phyloP scores from a whole-genome alignment of 176 grass and related monocot genomes.

The Oryza rufipogon region DNA sequence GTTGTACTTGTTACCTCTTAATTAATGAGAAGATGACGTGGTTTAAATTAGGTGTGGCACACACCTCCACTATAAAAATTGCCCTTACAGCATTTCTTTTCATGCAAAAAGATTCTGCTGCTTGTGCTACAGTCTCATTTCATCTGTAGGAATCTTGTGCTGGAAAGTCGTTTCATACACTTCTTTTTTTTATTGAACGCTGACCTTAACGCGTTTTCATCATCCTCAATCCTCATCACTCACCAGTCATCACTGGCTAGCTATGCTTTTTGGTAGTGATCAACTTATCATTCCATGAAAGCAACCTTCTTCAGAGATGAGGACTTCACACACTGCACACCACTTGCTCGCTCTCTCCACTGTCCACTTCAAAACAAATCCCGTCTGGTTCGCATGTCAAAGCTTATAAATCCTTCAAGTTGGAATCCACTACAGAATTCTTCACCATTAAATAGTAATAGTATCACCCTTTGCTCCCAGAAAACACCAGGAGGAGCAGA shows the following conservation, averaged over 20 bases:
- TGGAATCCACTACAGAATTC: neutral
- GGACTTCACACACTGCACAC: neutral
- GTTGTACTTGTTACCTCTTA: too few species aligned
- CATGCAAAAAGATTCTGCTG: neutral
- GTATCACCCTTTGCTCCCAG: neutral
- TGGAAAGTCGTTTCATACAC: neutral
- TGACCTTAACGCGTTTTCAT: constrained; percentile 31
- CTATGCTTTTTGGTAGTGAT: constrained; percentile 8
- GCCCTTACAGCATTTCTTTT: neutral
- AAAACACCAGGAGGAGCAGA: constrained; percentile 37
- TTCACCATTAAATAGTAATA: neutral
- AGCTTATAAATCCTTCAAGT: neutral
- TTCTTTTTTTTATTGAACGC: neutral
- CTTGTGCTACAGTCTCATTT: neutral
- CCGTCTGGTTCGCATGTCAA: neutral
- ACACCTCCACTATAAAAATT: too few species aligned
- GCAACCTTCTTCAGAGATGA: constrained; percentile 17
- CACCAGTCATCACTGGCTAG: neutral
- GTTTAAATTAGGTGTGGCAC: too few species aligned
- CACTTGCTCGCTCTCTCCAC: neutral
- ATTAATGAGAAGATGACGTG: too few species aligned
- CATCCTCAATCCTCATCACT: neutral
- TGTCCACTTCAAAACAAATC: constrained; percentile 1
- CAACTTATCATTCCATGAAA: constrained; percentile 45
- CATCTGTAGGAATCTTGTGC: neutral